phyloP scores from a whole-genome alignment of 2,329 filamentous ascomycete genomes.

The Diaporthe sp. region DNA sequence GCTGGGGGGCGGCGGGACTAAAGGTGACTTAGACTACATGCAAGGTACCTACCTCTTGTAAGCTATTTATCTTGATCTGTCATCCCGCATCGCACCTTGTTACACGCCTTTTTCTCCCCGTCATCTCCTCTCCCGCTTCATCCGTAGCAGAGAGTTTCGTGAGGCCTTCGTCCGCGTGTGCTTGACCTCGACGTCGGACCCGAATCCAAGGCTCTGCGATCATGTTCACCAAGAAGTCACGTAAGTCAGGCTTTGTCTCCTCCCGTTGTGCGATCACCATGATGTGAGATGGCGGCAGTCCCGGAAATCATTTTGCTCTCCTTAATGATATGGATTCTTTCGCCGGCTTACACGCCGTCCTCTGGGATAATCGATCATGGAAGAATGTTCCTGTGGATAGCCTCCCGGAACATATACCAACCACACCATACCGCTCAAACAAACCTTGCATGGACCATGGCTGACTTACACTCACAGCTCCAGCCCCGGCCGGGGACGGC shows the following conservation, averaged over 20 bases:
- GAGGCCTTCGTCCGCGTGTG: background rate
- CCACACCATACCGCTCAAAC: no score
- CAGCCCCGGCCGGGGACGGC: background rate
- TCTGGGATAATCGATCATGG: no score
- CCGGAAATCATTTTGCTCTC: background rate
- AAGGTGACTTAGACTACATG: background rate
- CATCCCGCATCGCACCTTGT: background rate
- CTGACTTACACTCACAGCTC: background rate
- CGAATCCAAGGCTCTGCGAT: background rate
- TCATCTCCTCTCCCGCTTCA: background rate
- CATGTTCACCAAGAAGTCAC: slow-evolving; percentile 35
- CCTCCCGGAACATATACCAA: no score
- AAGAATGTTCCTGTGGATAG: background rate
- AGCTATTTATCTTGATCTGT: slow-evolving; percentile 4
- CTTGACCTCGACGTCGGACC: slow-evolving; percentile 2
- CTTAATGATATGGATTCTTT: background rate
- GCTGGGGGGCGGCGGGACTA: background rate
- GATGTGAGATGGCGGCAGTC: background rate
- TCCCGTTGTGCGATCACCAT: background rate
- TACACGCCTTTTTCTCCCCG: background rate
- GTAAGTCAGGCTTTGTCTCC: slow-evolving; percentile 26
- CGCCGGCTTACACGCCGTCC: background rate
- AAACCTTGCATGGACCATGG: background rate
- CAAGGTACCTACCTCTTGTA: background rate
- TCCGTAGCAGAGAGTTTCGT: background rate